A percentile compares a stretch with the other conserved stretches of the same genome.
Evolutionary conservation across 2,329 filamentous ascomycete species (phyloP).

Genomic region (Paracoccidioides lutzii): DNA sequence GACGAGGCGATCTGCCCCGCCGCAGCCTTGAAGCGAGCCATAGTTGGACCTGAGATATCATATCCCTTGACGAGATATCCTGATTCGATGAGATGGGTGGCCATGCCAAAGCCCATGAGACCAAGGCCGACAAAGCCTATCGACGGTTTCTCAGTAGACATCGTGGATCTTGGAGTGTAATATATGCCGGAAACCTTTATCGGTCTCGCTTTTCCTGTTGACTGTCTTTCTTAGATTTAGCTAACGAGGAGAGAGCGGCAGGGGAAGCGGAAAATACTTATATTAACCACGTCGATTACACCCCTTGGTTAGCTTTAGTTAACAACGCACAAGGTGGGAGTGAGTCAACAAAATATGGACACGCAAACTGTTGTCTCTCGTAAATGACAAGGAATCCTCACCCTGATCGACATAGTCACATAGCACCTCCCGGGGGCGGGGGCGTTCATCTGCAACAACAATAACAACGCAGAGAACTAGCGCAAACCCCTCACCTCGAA

Average conservation of each 20-base stretch:
- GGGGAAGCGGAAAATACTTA: neutral
- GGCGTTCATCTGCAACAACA: no score
- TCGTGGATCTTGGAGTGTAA: neutral
- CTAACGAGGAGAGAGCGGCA: no score
- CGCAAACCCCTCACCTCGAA: no score
- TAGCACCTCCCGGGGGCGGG: no score
- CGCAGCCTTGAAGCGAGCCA: conserved; percentile 51
- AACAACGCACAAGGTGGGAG: neutral
- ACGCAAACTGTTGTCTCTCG: no score
- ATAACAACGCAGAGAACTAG: no score
- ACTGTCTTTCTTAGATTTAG: no score
- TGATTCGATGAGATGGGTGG: conserved; percentile 55
- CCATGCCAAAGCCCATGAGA: conserved; percentile 75
- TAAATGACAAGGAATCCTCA: no score
- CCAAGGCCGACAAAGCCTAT: conserved; percentile 63
- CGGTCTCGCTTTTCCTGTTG: no score
- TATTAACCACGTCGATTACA: neutral
- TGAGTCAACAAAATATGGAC: no score
- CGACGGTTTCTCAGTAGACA: conserved; percentile 27
- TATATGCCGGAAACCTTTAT: no score
- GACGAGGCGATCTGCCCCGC: conserved; percentile 49
- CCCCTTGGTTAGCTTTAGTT: neutral
- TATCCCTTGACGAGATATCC: conserved; percentile 58
- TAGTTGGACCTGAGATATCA: conserved; percentile 55
- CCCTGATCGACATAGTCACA: no score